Conservation (phyloP, 176 grass and related monocot genomes). For the Rhynchospora breviuscula region DNA sequence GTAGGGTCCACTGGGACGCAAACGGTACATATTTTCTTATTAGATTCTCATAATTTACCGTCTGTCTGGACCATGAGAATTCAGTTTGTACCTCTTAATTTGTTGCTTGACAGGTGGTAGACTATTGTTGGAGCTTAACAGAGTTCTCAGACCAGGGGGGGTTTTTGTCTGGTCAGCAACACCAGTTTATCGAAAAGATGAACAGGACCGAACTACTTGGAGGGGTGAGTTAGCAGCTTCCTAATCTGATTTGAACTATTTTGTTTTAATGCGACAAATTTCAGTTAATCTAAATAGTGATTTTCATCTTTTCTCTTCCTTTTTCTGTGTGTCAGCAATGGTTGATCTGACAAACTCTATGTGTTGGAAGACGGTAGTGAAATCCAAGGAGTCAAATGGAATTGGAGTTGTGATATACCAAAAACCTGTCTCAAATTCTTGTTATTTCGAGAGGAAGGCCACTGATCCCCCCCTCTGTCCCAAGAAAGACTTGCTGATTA, state of each 20-base stretch:
- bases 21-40: conserved; percentile 47
- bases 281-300: background rate
- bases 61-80: background rate
- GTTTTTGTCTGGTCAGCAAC: conserved; percentile 94
- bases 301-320: background rate
- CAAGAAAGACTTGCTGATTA: conserved; percentile 29
- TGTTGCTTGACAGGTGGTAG: conserved; percentile 58
- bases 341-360: conserved; percentile 70
- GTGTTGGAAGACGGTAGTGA: conserved; percentile 78
- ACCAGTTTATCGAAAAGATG: conserved; percentile 67
- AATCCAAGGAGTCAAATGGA: conserved; percentile 45
- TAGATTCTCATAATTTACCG: background rate
- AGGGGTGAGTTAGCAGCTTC: conserved; percentile 40
- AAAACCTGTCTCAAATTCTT: conserved; percentile 67
- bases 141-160: conserved; percentile 88
- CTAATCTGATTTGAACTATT: conserved; percentile 17
- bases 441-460: conserved; percentile 50
- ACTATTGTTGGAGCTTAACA: conserved; percentile 85
- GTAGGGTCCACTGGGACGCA: conserved; percentile 92
- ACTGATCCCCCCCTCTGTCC: conserved; percentile 46
- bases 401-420: conserved; percentile 96
- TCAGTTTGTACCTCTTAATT: conserved; percentile 2
- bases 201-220: conserved; percentile 67
- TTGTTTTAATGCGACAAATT: background rate
- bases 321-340: conserved; percentile 48